phyloP scores from a whole-genome alignment of 768 basidiomycete genomes.

The Lepiota brunneoincarnata region DNA sequence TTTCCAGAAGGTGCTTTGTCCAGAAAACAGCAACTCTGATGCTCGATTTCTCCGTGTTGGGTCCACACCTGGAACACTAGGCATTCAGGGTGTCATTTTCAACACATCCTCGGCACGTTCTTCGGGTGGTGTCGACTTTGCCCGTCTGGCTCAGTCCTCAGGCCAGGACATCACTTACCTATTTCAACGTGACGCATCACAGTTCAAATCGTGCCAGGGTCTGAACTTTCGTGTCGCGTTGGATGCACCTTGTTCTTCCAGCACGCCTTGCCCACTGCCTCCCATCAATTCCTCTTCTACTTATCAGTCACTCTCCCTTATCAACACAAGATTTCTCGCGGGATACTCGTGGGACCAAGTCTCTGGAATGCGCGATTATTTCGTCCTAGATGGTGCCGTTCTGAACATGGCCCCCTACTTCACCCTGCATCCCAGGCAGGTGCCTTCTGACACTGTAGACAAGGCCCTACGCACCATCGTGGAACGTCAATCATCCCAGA shows the following conservation, averaged over 20 bases:
- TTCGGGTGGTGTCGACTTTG: conserved; percentile 55
- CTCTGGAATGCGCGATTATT: conserved; percentile 61
- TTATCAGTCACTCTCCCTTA: conserved; percentile 57
- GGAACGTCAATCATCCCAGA: conserved; percentile 37
- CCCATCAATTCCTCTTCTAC: conserved; percentile 55
- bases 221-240: conserved; percentile 66
- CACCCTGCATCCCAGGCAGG: conserved; percentile 59
- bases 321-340: conserved; percentile 63
- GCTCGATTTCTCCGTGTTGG: conserved; percentile 55
- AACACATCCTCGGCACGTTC: conserved; percentile 61
- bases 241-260: conserved; percentile 66
- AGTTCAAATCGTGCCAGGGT: conserved; percentile 64
- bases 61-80: conserved; percentile 58
- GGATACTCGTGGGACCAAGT: conserved; percentile 95
- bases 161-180: conserved; percentile 91
- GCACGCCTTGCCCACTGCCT: conserved; percentile 65
- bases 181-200: conserved; percentile 69
- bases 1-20: conserved; percentile 90
- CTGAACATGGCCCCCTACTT: conserved; percentile 92
- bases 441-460: conserved; percentile 79
- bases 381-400: conserved; percentile 92
- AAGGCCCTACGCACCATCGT: conserved; percentile 76
- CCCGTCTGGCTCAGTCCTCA: conserved; percentile 48
- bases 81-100: conserved; percentile 73
- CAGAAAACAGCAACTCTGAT: conserved; percentile 44